Conservation (phyloP, 225 moss, liverwort and hornwort species). For the Sphagnum tenellum region DNA sequence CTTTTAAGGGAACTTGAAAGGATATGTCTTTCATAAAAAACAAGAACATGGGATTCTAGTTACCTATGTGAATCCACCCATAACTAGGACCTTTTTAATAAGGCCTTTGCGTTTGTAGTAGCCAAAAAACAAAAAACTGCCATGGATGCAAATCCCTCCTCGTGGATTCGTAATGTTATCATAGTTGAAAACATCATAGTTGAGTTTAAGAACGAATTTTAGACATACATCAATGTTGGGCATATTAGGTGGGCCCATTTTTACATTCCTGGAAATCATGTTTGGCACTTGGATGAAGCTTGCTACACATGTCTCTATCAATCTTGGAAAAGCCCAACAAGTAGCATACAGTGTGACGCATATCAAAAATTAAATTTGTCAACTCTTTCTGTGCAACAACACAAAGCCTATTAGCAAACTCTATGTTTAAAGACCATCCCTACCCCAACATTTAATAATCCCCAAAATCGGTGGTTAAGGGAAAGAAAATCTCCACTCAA, state of each 20-base stretch:
- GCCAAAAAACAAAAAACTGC: conserved; percentile 40
- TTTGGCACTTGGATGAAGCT: conserved; percentile 72
- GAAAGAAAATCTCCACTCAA: too few relatives aligned
- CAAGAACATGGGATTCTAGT: neutral
- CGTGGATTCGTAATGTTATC: conserved; percentile 27
- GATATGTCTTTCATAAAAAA: neutral
- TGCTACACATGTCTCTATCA: conserved; percentile 77
- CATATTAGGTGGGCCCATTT: conserved; percentile 63
- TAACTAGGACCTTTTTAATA: conserved; percentile 49
- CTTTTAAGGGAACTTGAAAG: neutral
- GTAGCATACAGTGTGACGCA: too few relatives aligned
- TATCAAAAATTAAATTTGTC: too few relatives aligned
- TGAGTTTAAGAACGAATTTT: conserved; percentile 70
- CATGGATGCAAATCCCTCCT: conserved; percentile 70
- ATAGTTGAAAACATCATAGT: conserved; percentile 54
- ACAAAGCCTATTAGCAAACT: too few relatives aligned
- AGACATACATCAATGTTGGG: conserved; percentile 54
- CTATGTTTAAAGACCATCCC: too few relatives aligned
- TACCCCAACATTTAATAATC: too few relatives aligned
- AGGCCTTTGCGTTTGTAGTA: conserved; percentile 60
- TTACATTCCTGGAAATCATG: conserved; percentile 55
- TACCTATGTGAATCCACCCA: conserved; percentile 85
- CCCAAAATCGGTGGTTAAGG: too few relatives aligned
- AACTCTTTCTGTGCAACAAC: too few relatives aligned
- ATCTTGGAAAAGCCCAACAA: conserved; percentile 34